Percentiles rank a stretch among this genome's conserved stretches.
phyloP scores from a whole-genome alignment of 169 alveolate species.

The Blepharisma undulans region DNA sequence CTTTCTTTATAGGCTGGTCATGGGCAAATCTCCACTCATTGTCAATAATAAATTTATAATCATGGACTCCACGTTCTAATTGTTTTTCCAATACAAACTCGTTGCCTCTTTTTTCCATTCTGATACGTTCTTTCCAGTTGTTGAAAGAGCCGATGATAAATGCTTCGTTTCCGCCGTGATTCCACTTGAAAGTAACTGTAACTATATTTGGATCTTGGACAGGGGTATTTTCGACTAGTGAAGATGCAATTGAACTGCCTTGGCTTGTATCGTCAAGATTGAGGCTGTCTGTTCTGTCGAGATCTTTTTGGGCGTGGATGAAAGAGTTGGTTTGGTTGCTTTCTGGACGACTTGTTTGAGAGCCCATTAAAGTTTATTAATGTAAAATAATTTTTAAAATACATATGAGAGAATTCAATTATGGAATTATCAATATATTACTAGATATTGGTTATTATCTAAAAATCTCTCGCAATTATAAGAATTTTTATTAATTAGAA shows the following conservation, averaged over 20 bases:
- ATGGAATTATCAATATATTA: too few species aligned
- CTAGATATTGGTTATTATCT: too few species aligned
- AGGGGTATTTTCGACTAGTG: not conserved
- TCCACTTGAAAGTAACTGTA: slow-evolving; percentile 60
- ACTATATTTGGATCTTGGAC: not conserved
- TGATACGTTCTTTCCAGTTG: slow-evolving; percentile 65
- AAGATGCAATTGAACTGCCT: slow-evolving; percentile 10
- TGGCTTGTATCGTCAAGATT: slow-evolving; percentile 5
- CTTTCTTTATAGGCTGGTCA: slow-evolving; percentile 65
- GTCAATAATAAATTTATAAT: slow-evolving; percentile 79
- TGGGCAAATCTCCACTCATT: slow-evolving; percentile 78
- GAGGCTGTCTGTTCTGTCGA: not conserved
- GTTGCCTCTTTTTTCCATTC: slow-evolving; percentile 62
- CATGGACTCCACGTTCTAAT: slow-evolving; percentile 52
- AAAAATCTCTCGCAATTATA: too few species aligned
- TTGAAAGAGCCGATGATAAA: slow-evolving; percentile 67
- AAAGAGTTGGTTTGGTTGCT: slow-evolving; percentile 33
- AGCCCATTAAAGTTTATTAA: too few species aligned
- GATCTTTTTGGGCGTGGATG: slow-evolving; percentile 13
- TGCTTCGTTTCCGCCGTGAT: slow-evolving; percentile 71
- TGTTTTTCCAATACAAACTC: slow-evolving; percentile 51
- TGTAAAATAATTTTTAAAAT: too few species aligned
- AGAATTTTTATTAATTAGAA: too few species aligned
- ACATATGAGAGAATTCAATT: too few species aligned
- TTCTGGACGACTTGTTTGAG: not conserved